Evolutionary conservation across 768 basidiomycete species (phyloP).

Genomic region (Tulasnella sp.): DNA sequence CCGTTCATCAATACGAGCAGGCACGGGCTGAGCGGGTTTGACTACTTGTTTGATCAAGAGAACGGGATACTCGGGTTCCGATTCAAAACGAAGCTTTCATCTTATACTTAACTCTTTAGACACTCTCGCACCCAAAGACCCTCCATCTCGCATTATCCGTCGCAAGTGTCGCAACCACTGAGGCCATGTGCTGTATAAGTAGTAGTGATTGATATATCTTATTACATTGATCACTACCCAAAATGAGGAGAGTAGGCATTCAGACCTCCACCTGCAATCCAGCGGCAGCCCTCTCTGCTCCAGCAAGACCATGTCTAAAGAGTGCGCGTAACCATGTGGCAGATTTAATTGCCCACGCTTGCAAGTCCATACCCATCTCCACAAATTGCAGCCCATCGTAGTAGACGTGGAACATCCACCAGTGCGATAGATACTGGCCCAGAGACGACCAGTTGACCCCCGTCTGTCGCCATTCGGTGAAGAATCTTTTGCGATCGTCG

Average conservation of each 20-base stretch:
- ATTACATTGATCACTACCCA: no score
- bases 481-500: constrained; percentile 44
- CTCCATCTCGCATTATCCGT: no score
- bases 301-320: constrained; percentile 44
- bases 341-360: constrained; percentile 39
- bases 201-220: no score
- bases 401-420: constrained; percentile 55
- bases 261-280: constrained; percentile 36
- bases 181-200: no score
- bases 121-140: no score
- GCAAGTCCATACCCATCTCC: constrained; percentile 53
- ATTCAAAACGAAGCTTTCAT: not conserved
- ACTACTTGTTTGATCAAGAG: constrained; percentile 4
- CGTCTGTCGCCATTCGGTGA: constrained; percentile 17
- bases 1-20: constrained; percentile 5
- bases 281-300: constrained; percentile 61
- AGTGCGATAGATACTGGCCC: constrained; percentile 42
- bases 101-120: no score
- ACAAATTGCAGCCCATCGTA: constrained; percentile 41
- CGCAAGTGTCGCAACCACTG: no score
- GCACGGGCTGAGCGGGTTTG: constrained; percentile 5
- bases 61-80: not conserved
- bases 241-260: no score
- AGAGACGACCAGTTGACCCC: constrained; percentile 25
- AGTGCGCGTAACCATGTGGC: constrained; percentile 65